phyloP scores from a whole-genome alignment of 495 filamentous ascomycete species.

The Penicillium bialowiezense region DNA sequence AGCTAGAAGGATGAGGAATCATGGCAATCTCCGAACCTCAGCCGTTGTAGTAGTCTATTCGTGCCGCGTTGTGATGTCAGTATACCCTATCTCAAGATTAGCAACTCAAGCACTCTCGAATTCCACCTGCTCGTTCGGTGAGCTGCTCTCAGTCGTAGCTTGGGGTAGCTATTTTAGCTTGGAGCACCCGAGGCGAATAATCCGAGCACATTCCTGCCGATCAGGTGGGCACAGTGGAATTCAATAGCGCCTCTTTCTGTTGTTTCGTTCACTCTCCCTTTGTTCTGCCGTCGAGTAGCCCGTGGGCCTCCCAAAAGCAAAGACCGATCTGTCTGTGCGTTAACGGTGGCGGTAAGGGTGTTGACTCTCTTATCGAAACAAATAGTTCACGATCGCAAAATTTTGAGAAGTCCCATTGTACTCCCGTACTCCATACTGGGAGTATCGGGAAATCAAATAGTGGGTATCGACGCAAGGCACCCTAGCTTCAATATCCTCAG shows the following conservation, averaged over 20 bases:
- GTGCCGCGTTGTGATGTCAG: background rate
- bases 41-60: background rate
- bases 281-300: background rate
- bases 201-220: background rate
- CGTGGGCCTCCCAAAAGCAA: constrained; percentile 3
- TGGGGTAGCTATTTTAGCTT: background rate
- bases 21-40: background rate
- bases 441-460: background rate
- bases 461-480: constrained; percentile 5
- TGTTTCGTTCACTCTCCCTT: background rate
- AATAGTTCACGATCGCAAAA: constrained; percentile 3
- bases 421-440: background rate
- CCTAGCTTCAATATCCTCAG: background rate
- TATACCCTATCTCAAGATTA: no score
- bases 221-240: background rate
- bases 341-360: constrained; percentile 15
- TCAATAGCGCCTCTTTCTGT: constrained; percentile 8
- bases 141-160: background rate
- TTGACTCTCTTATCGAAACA: background rate
- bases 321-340: constrained; percentile 11
- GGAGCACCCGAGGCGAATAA: background rate
- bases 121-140: background rate
- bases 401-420: background rate
- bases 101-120: no score
- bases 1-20: constrained; percentile 5